These are phyloP conservation scores for Mycena rebaudengoi DNA, from an alignment of 768 basidiomycete genomes.

Conservation along the genomic window DNA sequence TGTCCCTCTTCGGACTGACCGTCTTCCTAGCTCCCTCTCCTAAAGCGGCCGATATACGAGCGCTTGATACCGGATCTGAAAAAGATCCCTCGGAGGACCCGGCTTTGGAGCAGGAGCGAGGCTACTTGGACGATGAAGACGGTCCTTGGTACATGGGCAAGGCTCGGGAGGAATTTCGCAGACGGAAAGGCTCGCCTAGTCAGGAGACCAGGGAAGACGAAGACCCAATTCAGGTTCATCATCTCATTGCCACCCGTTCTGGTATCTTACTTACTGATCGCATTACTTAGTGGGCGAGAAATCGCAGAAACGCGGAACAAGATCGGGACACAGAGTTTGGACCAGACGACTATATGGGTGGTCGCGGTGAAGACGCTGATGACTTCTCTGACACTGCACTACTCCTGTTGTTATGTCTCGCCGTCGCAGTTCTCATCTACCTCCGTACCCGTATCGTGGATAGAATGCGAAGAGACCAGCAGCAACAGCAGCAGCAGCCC, in stretches of 20 bases:
- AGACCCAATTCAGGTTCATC: slow-evolving; percentile 73
- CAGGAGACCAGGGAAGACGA: slow-evolving; percentile 63
- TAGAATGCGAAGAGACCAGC: slow-evolving; percentile 71
- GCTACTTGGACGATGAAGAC: slow-evolving; percentile 61
- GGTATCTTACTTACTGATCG: background rate
- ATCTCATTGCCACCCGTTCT: background rate
- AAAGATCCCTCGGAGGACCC: slow-evolving; percentile 35
- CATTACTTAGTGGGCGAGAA: slow-evolving; percentile 73
- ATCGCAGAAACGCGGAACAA: slow-evolving; percentile 73
- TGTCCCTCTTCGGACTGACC: slow-evolving; percentile 11
- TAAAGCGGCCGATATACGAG: slow-evolving; percentile 43
- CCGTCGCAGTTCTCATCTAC: slow-evolving; percentile 80
- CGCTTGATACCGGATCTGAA: slow-evolving; percentile 49
- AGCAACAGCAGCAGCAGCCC: slow-evolving; percentile 51
- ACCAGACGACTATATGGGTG: slow-evolving; percentile 87
- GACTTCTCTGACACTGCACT: slow-evolving; percentile 86
- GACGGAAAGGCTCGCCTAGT: slow-evolving; percentile 56
- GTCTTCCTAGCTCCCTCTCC: slow-evolving; percentile 3
- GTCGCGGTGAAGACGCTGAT: slow-evolving; percentile 69
- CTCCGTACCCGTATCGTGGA: slow-evolving; percentile 82
- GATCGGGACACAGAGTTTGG: slow-evolving; percentile 80
- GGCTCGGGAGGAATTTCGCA: slow-evolving; percentile 80
- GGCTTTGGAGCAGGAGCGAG: slow-evolving; percentile 43
- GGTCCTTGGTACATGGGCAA: slow-evolving; percentile 86
- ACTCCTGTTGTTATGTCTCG: slow-evolving; percentile 74